Evolutionary conservation across 306 rosid genomes (phyloP), one percentile per base, ranked within the genome.

Genomic region (Biancaea sappan): DNA sequence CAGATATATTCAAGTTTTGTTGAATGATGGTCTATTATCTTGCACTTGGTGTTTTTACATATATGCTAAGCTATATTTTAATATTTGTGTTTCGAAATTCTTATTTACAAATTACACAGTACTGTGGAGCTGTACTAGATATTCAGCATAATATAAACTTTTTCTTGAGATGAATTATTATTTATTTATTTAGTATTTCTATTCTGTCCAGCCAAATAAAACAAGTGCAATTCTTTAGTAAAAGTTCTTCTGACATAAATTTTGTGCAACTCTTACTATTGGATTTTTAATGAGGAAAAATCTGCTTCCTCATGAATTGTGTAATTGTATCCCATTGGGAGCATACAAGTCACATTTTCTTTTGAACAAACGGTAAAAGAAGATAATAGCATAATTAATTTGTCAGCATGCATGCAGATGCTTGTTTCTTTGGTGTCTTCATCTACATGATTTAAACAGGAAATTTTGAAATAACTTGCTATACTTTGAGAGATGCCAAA

Each of bases 401-500:
- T 70, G 59, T 52, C 69, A 7, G 10, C 71, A n/a, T 19, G 70
- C 47, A 64, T 16, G 44, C 22, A 37, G 32, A 64, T 47, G 43
- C 61, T 65, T 66, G 28, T 2, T 24, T 76, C 25, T 32, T 46
- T 41, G 5, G 21, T 47, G 34, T 22, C 35, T 43, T 63, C 46
- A 25, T 73, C 19, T n/a, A n/a, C n/a, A n/a, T n/a, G n/a, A n/a
- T n/a, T n/a, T n/a, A n/a, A n/a, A n/a, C n/a, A 28, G 72, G 40
- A 66, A 46, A 21, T n/a, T 21, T 38, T 26, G 65, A 56, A 50
- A 12, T 73, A 37, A 73, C 21, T 69, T 67, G 38, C 69, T 69
- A 10, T 29, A 46, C 21, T 14, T n/a, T 59, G 40, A 73, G 34
- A 32, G 61, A 53, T 18, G 48, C 8, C 47, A 6, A n/a, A 61